A percentile compares a stretch with the other conserved stretches of the same genome.
Conservation (phyloP, 352 stramenopile genomes). For the Globisporangium nagaii region DNA sequence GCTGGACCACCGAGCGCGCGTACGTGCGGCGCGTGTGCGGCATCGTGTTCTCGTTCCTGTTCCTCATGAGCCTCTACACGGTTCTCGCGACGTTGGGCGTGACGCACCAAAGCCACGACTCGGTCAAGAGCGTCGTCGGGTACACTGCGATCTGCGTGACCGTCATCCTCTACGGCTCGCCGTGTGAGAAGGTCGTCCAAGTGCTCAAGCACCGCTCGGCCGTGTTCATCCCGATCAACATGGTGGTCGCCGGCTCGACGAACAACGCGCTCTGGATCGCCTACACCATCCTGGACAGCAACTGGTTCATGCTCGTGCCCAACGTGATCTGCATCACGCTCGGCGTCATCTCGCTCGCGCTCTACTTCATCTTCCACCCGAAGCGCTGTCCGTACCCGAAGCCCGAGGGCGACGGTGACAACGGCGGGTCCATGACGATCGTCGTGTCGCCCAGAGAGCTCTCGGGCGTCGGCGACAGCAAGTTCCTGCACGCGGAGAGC, state of each 20-base stretch:
- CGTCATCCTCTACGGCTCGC: conserved; percentile 22
- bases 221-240: conserved; percentile 45
- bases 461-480: not conserved
- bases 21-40: conserved; percentile 6
- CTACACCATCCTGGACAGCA: conserved; percentile 1
- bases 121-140: conserved; percentile 16
- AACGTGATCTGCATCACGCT: conserved; percentile 17
- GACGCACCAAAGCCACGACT: conserved; percentile 17
- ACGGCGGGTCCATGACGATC: not conserved
- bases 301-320: conserved; percentile 14
- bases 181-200: conserved; percentile 29
- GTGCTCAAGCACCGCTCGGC: conserved; percentile 33
- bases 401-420: not conserved
- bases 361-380: conserved; percentile 8
- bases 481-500: conserved; percentile 14
- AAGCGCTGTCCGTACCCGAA: conserved; percentile 3
- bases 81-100: conserved; percentile 18
- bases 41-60: conserved; percentile 11
- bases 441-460: not conserved
- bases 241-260: conserved; percentile 27
- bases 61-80: conserved; percentile 19
- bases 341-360: not conserved
- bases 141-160: not conserved
- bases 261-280: conserved; percentile 33
- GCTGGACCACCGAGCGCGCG: not conserved